Base-by-base conservation (phyloP, 1,139 yeast species). In the Sugiyamaella paludigena region DNA sequence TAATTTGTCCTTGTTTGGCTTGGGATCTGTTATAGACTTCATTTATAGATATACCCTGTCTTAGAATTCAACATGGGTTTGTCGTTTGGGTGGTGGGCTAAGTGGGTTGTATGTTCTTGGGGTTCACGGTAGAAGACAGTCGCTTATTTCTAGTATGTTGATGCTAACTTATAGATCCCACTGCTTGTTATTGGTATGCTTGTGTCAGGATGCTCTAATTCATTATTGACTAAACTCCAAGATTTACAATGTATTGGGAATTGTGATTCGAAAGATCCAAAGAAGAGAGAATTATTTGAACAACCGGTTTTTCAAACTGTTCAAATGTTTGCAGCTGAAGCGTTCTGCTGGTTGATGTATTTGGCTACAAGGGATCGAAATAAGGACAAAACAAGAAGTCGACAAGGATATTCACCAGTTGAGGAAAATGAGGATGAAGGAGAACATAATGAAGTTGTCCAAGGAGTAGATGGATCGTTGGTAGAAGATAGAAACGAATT, bases 251-350 rank as follows among this genome's bases (percentile, higher is more conserved):
- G 89, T 67, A 84, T 85, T 3, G 71, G 66, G 24, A 70, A 81
- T 58, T 83, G 89, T 62, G 67, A 68, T 33, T 73, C 71, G 38
- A 76, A 80, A 1, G 41, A 43, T 29, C 53, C 64, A 2, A 57
- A 71, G 3, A 66, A 68, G 12, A 78, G 73, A 45, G 64, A 68
- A 39, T 67, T 71, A 52, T 86, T 84, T 60, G 86, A 85, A 58
- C 92, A 86, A 65, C 95, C 95, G 0, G 89, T 84, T 3, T 67
- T 86, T 38, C 95, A 86, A 63, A 83, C 94, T 0, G 71, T 84
- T 29, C 94, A 86, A 65, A 86, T 86, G 95, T 86, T 86, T 61
- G 65, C 84, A 4, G 95, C 94, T 16, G 95, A 86, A 60, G 66
- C 79, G 43, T 66, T 72, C 26, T 74, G 81, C 62, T 67, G 80